Evolutionary conservation across 2,329 filamentous ascomycete species (phyloP), one percentile per base, ranked within the genome.

Genomic region (Pleoardoris graminearum): DNA sequence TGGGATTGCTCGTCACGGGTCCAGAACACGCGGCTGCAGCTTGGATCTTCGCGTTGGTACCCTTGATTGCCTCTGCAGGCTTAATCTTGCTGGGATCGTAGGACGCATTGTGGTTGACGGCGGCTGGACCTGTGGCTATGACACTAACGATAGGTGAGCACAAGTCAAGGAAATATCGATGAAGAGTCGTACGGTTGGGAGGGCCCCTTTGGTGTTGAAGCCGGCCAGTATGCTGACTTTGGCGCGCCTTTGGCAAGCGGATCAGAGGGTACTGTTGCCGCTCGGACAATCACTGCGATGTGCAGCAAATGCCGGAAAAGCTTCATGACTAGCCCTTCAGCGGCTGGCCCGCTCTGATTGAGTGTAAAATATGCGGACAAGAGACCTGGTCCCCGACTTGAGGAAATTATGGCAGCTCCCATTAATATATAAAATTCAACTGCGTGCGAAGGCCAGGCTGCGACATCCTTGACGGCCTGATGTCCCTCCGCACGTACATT

Each of bases 221-320:
- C 22, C 8, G 44, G n/a, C 44, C 44, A 47, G n/a, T 47, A 47
- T n/a, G 44, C 44, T 7, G 44, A 47, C 33, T 38, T 29, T 4
- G 44, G 44, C 7, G 44, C 44, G 16, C 44, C 44, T 29, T 47
- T 38, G 4, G 44, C 44, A 19, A 47, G 44, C 2, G 44, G 44
- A 19, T 30, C 33, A 23, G 33, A 36, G 16, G 33, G 22, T 37
- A 3, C 8, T 10, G 33, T 12, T 21, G 33, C 44, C 12, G 44
- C 44, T 38, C 19, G 7, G 14, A 19, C 33, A 14, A 8, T 16
- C 3, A 29, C 33, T 37, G 23, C 44, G 17, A 47, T 14, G 8
- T 30, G 22, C 44, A 29, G 33, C 33, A 47, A 14, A 21, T 19
- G 3, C 8, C 37, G 44, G 30, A 46, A 19, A 1, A 21, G 10